A percentile compares a stretch with the other conserved stretches of the same genome.
Evolutionary conservation across 2,329 filamentous ascomycete species (phyloP).

Genomic region (Leptosphaerulina australis): DNA sequence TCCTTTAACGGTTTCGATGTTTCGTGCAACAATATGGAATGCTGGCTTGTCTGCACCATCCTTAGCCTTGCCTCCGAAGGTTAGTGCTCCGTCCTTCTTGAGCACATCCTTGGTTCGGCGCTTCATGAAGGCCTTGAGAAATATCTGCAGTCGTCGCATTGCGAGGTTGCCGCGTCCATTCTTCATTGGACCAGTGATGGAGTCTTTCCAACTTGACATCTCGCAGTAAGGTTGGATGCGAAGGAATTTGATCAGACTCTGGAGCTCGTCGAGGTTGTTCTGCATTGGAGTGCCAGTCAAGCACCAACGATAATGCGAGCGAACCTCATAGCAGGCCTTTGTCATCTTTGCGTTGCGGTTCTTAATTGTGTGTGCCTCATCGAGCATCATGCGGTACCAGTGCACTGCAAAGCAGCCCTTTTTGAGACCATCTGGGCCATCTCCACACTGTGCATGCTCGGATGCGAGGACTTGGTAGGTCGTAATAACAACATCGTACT

Average conservation of each 20-base stretch:
- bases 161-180: slow-evolving; percentile 87
- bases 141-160: slow-evolving; percentile 81
- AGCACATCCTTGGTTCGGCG: slow-evolving; percentile 97
- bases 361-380: slow-evolving; percentile 98
- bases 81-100: slow-evolving; percentile 81
- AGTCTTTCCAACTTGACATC: slow-evolving; percentile 83
- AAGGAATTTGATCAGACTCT: slow-evolving; percentile 90
- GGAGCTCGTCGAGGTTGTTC: slow-evolving; percentile 95
- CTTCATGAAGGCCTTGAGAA: slow-evolving; percentile 96
- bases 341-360: slow-evolving; percentile 96
- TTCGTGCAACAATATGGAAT: slow-evolving; percentile 91
- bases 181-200: slow-evolving; percentile 89
- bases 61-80: slow-evolving; percentile 71
- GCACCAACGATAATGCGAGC: slow-evolving; percentile 92
- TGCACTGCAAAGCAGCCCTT: slow-evolving; percentile 87
- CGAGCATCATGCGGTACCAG: slow-evolving; percentile 94
- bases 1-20: slow-evolving; percentile 79
- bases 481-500: slow-evolving; percentile 94
- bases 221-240: slow-evolving; percentile 91
- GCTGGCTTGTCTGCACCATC: slow-evolving; percentile 64
- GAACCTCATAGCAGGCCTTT: slow-evolving; percentile 84
- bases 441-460: slow-evolving; percentile 75
- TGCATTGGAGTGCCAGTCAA: slow-evolving; percentile 97
- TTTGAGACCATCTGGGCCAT: slow-evolving; percentile 66
- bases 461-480: slow-evolving; percentile 96